Evolutionary conservation across 2,329 filamentous ascomycete species (phyloP).

Genomic region (Emmonsiellopsis sp.): DNA sequence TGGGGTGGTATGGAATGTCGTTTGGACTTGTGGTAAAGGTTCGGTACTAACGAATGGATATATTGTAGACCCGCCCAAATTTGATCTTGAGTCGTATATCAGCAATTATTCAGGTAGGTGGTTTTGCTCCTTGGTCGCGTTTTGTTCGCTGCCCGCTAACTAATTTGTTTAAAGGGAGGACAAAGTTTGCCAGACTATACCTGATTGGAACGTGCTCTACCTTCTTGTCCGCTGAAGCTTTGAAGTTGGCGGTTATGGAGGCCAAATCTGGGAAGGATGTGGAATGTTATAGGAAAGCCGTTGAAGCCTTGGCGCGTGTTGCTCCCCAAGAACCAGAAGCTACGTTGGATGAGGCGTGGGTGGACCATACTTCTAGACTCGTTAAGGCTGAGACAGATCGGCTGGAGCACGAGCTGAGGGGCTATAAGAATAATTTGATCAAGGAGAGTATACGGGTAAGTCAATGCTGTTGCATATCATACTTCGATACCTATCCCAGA

Average conservation of each 20-base stretch:
- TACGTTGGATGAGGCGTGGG: constrained; percentile 61
- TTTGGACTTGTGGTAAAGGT: neutral
- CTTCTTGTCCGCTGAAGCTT: constrained; percentile 66
- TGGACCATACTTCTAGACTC: constrained; percentile 54
- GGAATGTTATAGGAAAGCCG: constrained; percentile 58
- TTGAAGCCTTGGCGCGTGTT: constrained; percentile 53
- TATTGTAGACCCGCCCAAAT: constrained; percentile 62
- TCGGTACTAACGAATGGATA: neutral
- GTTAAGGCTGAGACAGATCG: constrained; percentile 62
- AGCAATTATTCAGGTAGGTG: constrained; percentile 71
- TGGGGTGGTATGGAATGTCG: neutral
- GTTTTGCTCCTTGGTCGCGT: neutral
- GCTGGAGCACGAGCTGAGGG: constrained; percentile 77
- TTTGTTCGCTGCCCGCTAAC: neutral
- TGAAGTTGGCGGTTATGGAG: constrained; percentile 66
- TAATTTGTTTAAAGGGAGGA: constrained; percentile 50
- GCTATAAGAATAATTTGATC: constrained; percentile 93
- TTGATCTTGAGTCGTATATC: constrained; percentile 86
- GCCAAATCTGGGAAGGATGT: constrained; percentile 70
- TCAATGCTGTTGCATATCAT: constrained; percentile 1
- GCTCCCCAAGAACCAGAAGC: constrained; percentile 61
- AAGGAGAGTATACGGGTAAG: constrained; percentile 89
- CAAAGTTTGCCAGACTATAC: constrained; percentile 68
- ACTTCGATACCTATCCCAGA: neutral
- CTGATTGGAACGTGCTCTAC: constrained; percentile 73